These are phyloP conservation scores for Microsporum ferrugineum DNA, from an alignment of 2,329 filamentous ascomycete species.

Conservation along the genomic window DNA sequence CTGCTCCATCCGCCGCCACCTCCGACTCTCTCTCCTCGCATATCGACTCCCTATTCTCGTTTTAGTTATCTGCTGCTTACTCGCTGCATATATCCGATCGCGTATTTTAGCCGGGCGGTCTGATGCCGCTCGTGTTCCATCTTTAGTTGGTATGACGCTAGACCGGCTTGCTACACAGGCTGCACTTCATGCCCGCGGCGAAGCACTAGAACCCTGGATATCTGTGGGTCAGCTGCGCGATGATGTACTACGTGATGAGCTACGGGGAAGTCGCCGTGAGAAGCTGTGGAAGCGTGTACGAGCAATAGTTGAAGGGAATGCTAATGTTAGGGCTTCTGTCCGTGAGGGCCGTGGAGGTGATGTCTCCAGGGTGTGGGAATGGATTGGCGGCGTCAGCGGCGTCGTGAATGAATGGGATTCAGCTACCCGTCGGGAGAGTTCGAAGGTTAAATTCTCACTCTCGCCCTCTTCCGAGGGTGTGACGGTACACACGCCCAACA, in stretches of 20 bases:
- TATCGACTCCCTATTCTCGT: constrained; percentile 41
- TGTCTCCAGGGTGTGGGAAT: constrained; percentile 56
- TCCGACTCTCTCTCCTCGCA: constrained; percentile 39
- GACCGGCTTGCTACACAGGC: constrained; percentile 75
- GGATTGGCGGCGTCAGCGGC: constrained; percentile 51
- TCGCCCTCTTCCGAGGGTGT: constrained; percentile 15
- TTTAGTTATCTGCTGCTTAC: constrained; percentile 36
- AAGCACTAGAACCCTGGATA: constrained; percentile 63
- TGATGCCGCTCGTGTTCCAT: constrained; percentile 62
- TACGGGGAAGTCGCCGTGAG: constrained; percentile 63
- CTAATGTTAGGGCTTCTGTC: constrained; percentile 73
- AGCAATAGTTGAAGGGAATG: constrained; percentile 80
- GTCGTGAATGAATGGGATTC: constrained; percentile 26
- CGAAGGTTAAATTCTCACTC: constrained; percentile 22
- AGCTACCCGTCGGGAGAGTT: constrained; percentile 19
- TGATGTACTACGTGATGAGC: constrained; percentile 73
- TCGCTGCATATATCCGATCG: constrained; percentile 52
- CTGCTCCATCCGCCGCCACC: constrained; percentile 43
- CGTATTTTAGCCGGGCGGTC: constrained; percentile 52
- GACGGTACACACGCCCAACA: constrained; percentile 16
- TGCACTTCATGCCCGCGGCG: constrained; percentile 57
- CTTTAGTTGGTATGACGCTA: constrained; percentile 72
- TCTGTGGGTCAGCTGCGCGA: constrained; percentile 83
- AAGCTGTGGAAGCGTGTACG: constrained; percentile 74
- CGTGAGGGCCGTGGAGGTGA: constrained; percentile 47